Evolutionary conservation across 2,329 filamentous ascomycete species (phyloP).

Genomic region (Fusarium cicatricum): DNA sequence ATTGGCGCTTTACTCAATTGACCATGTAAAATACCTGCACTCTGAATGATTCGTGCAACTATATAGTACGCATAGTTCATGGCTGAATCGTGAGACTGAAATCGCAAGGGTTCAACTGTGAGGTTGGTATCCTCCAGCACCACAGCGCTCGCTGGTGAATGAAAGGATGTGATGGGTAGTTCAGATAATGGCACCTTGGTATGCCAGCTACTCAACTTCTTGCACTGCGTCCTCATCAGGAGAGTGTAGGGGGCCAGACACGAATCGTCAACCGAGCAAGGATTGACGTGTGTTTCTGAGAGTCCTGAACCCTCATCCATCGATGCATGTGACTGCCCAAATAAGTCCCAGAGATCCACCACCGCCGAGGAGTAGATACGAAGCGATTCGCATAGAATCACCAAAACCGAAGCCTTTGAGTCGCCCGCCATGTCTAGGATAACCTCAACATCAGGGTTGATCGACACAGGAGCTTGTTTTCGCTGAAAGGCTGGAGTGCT

Average conservation of each 20-base stretch:
- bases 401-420: not conserved
- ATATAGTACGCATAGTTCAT: conserved; percentile 29
- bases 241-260: not conserved
- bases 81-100: conserved; percentile 5
- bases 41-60: conserved; percentile 13
- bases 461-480: not conserved
- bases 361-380: conserved; percentile 2
- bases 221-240: not conserved
- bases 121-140: not conserved
- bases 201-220: conserved; percentile 13
- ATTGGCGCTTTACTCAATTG: not conserved
- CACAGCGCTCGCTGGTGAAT: not conserved
- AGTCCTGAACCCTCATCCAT: not conserved
- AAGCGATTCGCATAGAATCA: conserved; percentile 18
- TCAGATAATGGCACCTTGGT: not conserved
- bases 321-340: too few relatives aligned
- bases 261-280: fast-evolving
- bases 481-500: conserved; percentile 25
- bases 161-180: conserved; percentile 7
- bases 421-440: not conserved
- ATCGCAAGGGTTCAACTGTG: not conserved
- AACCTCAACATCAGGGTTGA: not conserved
- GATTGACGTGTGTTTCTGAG: too few relatives aligned
- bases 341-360: not conserved
- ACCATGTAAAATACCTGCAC: not conserved